Base-by-base conservation (phyloP, 1,284 basidiomycete genomes). In the Ustilago shanxiensis region DNA sequence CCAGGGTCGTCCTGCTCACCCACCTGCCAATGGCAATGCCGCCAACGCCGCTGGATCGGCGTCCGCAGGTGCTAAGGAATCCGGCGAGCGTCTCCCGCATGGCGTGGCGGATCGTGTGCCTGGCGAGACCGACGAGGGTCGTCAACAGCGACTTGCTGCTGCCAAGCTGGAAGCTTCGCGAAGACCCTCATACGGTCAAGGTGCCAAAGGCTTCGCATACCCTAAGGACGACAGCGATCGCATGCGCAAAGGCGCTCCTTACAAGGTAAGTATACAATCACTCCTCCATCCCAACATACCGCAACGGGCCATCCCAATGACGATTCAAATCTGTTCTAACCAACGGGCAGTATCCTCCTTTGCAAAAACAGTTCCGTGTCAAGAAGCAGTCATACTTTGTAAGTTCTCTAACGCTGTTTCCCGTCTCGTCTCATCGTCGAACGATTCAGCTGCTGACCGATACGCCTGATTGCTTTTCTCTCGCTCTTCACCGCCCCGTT, bases 351-450 rank as follows among this genome's bases (percentile, higher is more conserved):
- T 78, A 81, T 66, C 79, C 79, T 73, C 77, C 50, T 71, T 80
- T 72, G 62, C 67, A 72, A 72, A 72, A 72, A 77, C 79, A 81
- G 79, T 78, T 60, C 60, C 79, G 79, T 31, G 68, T 81, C 64
- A 81, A 81, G 71, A 81, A 81, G 71, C 67, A 77, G 69, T 80
- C 78, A 44, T 81, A 79, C 67, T 81, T 79, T 67, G 79, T 81
- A 70, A 80, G 79, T 80, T 10, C 37, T 14, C 49, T 3, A 18
- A 18, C 10, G 33, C 16, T 7, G 7, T 11, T 35, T 14, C 24
- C 16, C n/a, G n/a, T 11, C 4, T 11, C 11, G 22, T 18, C n/a
- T 3, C 29, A 13, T 7, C 20, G 18, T 24, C 7, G 20, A 37
- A 31, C 10, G 9, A 13, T n/a, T n/a, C 39, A 26, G 31, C 44